Evolutionary conservation across 176 grass and related monocot genomes (phyloP), one percentile per base, ranked within the genome.

Genomic region (Oropetium thomaeum): DNA sequence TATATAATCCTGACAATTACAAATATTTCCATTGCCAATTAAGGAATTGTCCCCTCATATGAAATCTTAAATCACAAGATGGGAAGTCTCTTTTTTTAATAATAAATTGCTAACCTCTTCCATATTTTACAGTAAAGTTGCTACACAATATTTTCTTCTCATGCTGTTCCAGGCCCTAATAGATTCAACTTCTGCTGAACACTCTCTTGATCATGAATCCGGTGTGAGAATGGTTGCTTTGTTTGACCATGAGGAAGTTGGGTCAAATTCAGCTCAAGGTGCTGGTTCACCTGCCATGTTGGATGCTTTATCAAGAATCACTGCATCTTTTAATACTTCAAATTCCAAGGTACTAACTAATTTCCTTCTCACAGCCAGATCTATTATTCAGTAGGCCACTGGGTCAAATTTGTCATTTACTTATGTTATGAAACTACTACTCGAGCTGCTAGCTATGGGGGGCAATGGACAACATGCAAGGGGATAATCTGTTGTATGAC

Each of bases 201-300:
- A 80, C 43, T 89, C 90, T 38, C 90, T 97, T 59, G 75, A 67
- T 42, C 45, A 92, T 78, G 96, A 98, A 94, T 83, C 84, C 47
- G 87, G 91, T 61, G 84, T 98, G 57, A 85, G 96, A 75, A 98
- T 98, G 96, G 84, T 94, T 62, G 94, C 94, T 71, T 83, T 97
- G 29, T 97, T 97, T 89, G 94, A 97, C 73, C 90, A 97, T 58
- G 94, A 97, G 66, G 94, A 97, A 72, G 94, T 98, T 79, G 96
- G 96, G 34, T 94, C 96, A 72, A 27, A 94, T 85, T 98, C 96
- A 27, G 96, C 96, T 61, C 96, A 98, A 73, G 96, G 96, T 52
- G 96, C 96, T 76, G 96, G 96, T 81, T 98, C 96, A 44, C 91
- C 96, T 81, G 91, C 63, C 43, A 86, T 98, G 91, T 71, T 98